Conservation (phyloP, 2,329 filamentous ascomycete genomes). For the Knufia petricola region DNA sequence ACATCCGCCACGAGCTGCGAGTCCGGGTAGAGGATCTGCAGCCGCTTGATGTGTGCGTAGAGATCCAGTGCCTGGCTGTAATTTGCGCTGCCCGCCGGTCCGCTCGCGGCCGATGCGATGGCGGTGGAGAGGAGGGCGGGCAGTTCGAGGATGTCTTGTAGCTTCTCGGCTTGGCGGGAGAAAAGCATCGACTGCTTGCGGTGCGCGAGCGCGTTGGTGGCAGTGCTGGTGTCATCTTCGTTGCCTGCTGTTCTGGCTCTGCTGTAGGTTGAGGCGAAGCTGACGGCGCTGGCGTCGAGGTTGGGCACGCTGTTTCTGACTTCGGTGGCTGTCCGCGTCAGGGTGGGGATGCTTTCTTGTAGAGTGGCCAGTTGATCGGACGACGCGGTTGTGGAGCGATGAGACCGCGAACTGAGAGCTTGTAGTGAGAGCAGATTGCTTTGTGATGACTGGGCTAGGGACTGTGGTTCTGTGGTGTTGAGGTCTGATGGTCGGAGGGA, state of each 20-base stretch:
- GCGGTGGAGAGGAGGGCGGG: conserved; percentile 76
- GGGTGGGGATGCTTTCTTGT: conserved; percentile 56
- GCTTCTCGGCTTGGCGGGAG: conserved; percentile 74
- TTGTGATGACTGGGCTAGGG: conserved; percentile 70
- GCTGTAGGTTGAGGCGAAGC: conserved; percentile 75
- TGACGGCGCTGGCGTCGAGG: conserved; percentile 67
- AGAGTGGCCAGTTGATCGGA: conserved; percentile 68
- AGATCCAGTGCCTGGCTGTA: conserved; percentile 86
- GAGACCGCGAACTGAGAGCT: conserved; percentile 76
- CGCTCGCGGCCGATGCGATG: conserved; percentile 33
- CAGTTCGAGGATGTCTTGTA: conserved; percentile 84
- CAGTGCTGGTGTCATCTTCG: conserved; percentile 34
- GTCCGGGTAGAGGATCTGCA: conserved; percentile 71
- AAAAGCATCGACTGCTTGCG: conserved; percentile 73
- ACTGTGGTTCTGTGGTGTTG: conserved; percentile 63
- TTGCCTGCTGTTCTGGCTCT: conserved; percentile 39
- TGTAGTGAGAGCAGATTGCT: conserved; percentile 76
- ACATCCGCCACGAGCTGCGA: conserved; percentile 68
- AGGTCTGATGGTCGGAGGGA: conserved; percentile 67
- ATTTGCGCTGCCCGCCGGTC: conserved; percentile 47
- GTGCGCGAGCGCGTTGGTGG: conserved; percentile 59
- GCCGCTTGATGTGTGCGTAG: conserved; percentile 81
- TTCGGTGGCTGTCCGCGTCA: conserved; percentile 56
- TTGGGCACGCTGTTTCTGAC: conserved; percentile 64
- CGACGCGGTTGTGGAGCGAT: conserved; percentile 74